Percentiles rank a stretch among this genome's conserved stretches.
phyloP scores from a whole-genome alignment of 225 moss, liverwort and hornwort genomes.

The Physcomitrellopsis africana region DNA sequence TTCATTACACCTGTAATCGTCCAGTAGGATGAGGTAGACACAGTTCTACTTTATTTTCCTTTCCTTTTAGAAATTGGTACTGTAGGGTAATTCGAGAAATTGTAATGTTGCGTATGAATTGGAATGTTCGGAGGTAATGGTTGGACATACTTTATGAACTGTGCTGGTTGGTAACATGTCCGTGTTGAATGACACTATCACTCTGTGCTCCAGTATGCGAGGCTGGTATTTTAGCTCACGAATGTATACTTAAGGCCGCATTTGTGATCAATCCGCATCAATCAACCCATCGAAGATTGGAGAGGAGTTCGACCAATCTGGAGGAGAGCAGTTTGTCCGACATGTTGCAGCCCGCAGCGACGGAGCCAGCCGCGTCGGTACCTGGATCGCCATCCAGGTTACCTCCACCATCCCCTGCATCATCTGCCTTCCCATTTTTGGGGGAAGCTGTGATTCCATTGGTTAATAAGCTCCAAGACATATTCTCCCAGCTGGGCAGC shows the following conservation, averaged over 20 bases:
- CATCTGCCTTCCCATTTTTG: slow-evolving; percentile 60
- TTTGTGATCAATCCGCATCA: slow-evolving; percentile 15
- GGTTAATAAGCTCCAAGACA: slow-evolving; percentile 97
- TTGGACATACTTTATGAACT: slow-evolving; percentile 2
- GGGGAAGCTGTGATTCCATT: slow-evolving; percentile 94
- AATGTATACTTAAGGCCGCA: background rate
- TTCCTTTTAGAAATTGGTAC: background rate
- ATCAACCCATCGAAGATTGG: background rate
- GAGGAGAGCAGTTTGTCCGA: slow-evolving; percentile 33
- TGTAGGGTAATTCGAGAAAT: background rate
- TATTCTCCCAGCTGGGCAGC: slow-evolving; percentile 94
- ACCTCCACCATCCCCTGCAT: slow-evolving; percentile 40
- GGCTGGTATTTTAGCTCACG: slow-evolving; percentile 28
- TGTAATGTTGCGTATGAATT: slow-evolving; percentile 7
- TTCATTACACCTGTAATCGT: slow-evolving; percentile 5
- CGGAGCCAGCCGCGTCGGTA: slow-evolving; percentile 46
- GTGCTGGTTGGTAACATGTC: background rate
- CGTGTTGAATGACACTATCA: background rate
- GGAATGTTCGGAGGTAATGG: background rate
- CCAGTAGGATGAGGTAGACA: background rate
- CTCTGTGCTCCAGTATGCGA: slow-evolving; percentile 28
- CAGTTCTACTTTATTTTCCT: background rate
- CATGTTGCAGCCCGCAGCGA: slow-evolving; percentile 78
- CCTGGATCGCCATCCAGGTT: slow-evolving; percentile 73
- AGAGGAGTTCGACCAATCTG: slow-evolving; percentile 18